Evolutionary conservation across 176 grass and related monocot genomes (phyloP), one percentile per base, ranked within the genome.

Genomic region (Oryza meridionalis): DNA sequence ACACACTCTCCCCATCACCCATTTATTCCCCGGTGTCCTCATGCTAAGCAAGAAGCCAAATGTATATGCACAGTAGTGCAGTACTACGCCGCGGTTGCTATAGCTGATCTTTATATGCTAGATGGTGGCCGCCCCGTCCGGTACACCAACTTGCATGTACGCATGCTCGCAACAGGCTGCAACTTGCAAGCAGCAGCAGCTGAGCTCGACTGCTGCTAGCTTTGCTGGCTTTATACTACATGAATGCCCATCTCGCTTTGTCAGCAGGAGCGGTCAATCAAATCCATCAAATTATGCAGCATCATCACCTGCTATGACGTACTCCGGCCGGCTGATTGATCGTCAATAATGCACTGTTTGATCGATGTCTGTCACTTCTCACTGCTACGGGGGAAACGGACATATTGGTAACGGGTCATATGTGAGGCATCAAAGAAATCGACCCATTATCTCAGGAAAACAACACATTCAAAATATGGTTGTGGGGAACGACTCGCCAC

Each of bases 81-180:
- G 55, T n/a, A 59, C 55, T 1, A 4, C 9, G 55, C 35, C 9
- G 55, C 19, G 11, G 55, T n/a, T 55, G 50, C 55, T 59, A n/a
- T 6, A 51, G 50, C 50, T 37, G 58, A 21, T 59, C 12, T 31
- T n/a, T n/a, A n/a, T n/a, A 31, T 31, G 29, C 53, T 59, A 58
- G 55, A 55, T 16, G 50, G 50, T 19, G 53, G 53, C 17, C 4
- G 33, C 33, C 33, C 33, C 0, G 51, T 31, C 55, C 59, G 22
- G 62, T 67, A 80, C 65, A 51, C 21, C 27, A 80, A 69, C 65
- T 69, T 69, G 78, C 78, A 80, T 21, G 32, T 50, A 45, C 47
- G 14, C 29, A 29, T 19, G 53, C 53, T 58, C 2, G 53, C 17
- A 58, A 58, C 19, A 26, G 25, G 63, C 64, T 53, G 65, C 78